Conservation (phyloP, 345 rosid genomes). For the Firmiana major region DNA sequence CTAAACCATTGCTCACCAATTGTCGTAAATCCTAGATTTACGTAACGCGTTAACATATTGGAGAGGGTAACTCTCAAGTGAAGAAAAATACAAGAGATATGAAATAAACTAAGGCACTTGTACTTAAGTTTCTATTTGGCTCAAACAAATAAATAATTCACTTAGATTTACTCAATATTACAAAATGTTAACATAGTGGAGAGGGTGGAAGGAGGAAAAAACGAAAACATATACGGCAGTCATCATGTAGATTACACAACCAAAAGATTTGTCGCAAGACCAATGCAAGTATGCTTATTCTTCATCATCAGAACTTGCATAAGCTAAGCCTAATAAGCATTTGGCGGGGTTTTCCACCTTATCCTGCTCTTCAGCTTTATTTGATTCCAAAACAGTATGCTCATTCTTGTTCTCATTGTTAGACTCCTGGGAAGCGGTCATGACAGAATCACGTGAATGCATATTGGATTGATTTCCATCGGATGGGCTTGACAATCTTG, state of each 20-base stretch:
- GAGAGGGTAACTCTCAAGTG: too few relatives aligned
- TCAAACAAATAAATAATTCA: not conserved
- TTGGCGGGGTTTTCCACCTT: constrained; percentile 42
- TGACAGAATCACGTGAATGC: constrained; percentile 25
- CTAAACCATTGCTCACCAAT: too few relatives aligned
- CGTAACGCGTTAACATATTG: too few relatives aligned
- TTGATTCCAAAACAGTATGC: constrained; percentile 14
- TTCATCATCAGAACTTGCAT: constrained; percentile 85
- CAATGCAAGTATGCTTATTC: constrained; percentile 18
- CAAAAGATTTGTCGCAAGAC: not conserved
- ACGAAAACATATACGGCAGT: not conserved
- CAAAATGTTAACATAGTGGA: not conserved
- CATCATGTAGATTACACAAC: not conserved
- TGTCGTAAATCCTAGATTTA: too few relatives aligned
- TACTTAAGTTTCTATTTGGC: not conserved
- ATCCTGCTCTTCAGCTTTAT: constrained; percentile 24
- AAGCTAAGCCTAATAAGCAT: constrained; percentile 75
- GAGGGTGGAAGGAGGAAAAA: not conserved
- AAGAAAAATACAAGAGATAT: not conserved
- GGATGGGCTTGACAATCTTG: constrained; percentile 35
- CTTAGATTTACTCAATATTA: not conserved
- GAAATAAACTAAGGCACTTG: not conserved
- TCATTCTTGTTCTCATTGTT: constrained; percentile 31
- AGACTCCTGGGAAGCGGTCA: constrained; percentile 23
- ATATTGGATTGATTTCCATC: constrained; percentile 25